Conservation (phyloP, 2,329 filamentous ascomycete species). For the Ceratocystis cacaofunesta region DNA sequence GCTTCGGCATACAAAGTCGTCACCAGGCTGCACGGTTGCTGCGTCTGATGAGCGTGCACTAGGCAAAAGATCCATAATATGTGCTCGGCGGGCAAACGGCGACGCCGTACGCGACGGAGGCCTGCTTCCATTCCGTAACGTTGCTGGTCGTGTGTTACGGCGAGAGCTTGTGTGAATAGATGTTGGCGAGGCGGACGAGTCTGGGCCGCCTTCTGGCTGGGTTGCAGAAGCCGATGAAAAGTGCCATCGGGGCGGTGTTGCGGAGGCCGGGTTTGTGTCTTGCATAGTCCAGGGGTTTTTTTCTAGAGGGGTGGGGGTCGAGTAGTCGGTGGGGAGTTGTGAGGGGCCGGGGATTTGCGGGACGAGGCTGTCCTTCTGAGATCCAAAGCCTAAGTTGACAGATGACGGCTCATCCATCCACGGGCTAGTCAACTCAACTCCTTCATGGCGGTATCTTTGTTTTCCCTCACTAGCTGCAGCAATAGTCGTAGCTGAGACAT, state of each 20-base stretch:
- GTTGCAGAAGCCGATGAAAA: not conserved
- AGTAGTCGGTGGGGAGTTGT: slow-evolving; percentile 12
- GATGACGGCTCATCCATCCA: slow-evolving; percentile 16
- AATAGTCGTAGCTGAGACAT: slow-evolving; percentile 7
- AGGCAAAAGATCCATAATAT: slow-evolving; percentile 14
- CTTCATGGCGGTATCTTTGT: not conserved
- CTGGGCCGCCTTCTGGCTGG: not conserved
- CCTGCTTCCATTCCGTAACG: not conserved
- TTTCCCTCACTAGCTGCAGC: not conserved
- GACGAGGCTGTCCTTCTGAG: slow-evolving; percentile 5
- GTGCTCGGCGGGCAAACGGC: not conserved
- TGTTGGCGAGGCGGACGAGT: slow-evolving; percentile 1
- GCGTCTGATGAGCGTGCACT: slow-evolving; percentile 7
- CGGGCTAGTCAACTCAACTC: slow-evolving; percentile 6
- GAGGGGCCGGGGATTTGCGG: slow-evolving; percentile 14
- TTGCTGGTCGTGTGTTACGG: not conserved
- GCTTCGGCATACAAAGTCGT: slow-evolving; percentile 15
- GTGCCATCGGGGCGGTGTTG: slow-evolving; percentile 2
- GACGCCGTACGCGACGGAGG: not conserved
- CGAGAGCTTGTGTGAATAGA: not conserved
- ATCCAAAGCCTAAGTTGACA: slow-evolving; percentile 11
- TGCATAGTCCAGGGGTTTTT: slow-evolving; percentile 15
- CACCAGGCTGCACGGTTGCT: not conserved
- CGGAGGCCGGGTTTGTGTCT: not conserved
- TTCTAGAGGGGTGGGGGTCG: slow-evolving; percentile 9